These are phyloP conservation scores for Buddleja alternifolia DNA, from an alignment of 257 asterid species.

Conservation along the genomic window DNA sequence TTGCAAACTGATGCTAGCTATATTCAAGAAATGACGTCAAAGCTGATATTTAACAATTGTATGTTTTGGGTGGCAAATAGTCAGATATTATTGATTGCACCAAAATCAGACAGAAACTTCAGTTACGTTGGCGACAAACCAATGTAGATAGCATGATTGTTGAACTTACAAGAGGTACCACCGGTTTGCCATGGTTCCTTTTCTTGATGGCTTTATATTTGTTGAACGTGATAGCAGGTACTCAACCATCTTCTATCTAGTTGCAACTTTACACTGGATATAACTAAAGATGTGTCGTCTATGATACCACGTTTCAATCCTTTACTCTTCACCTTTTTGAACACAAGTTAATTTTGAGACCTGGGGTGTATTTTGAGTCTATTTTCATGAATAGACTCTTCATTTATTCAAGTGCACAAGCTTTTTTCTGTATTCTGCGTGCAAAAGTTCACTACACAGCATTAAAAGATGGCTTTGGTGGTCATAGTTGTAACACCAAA, in stretches of 20 bases:
- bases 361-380: neutral
- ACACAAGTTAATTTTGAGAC: neutral
- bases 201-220: conserved; percentile 23
- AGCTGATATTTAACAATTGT: too few species aligned
- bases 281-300: neutral
- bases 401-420: neutral
- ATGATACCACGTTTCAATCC: neutral
- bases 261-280: neutral
- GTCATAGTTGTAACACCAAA: conserved; percentile 46
- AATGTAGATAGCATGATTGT: conserved; percentile 4
- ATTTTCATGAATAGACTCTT: neutral
- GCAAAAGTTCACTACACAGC: conserved; percentile 35
- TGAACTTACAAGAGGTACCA: conserved; percentile 20
- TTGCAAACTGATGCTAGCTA: neutral
- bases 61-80: too few species aligned
- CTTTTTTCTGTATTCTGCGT: neutral
- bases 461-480: conserved; percentile 53
- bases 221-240: neutral
- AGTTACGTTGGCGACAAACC: neutral
- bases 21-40: conserved; percentile 8
- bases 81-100: conserved; percentile 9
- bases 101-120: conserved; percentile 1
- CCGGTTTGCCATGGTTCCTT: neutral
- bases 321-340: conserved; percentile 10
- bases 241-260: neutral